These are phyloP conservation scores for Stipa capillata DNA, from an alignment of 176 grass and related monocot species.

Conservation along the genomic window DNA sequence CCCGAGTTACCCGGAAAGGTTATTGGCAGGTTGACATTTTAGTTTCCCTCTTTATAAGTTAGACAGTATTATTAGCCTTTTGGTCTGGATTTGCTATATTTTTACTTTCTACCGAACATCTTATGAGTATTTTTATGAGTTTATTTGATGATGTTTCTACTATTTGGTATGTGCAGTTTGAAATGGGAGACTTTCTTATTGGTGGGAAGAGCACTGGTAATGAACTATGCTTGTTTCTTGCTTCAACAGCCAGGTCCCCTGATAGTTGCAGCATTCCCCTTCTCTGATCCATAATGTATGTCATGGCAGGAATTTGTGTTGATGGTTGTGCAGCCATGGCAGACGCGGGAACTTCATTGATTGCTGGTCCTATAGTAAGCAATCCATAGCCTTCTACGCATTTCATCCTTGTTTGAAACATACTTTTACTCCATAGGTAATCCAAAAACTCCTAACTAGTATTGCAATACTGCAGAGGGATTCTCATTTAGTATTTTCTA, in stretches of 20 bases:
- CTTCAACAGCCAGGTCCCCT: neutral
- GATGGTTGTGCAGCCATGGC: slow-evolving; percentile 79
- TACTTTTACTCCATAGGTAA: too few species aligned
- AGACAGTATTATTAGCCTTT: neutral
- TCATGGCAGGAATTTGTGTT: slow-evolving; percentile 56
- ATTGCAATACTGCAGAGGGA: neutral
- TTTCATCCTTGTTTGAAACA: neutral
- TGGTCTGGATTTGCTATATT: neutral
- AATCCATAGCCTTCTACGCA: neutral
- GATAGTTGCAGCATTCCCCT: neutral
- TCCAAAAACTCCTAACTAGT: neutral
- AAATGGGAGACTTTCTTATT: slow-evolving; percentile 79
- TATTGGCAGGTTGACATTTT: slow-evolving; percentile 68
- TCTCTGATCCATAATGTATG: slow-evolving; percentile 4
- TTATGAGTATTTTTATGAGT: neutral
- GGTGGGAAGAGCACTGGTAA: slow-evolving; percentile 56
- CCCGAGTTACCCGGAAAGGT: slow-evolving; percentile 70
- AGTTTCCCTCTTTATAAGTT: neutral
- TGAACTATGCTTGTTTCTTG: neutral
- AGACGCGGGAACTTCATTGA: slow-evolving; percentile 87
- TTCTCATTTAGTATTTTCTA: neutral
- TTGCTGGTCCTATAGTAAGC: slow-evolving; percentile 78
- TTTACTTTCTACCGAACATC: neutral
- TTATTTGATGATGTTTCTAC: neutral
- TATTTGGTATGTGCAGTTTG: slow-evolving; percentile 45